Evolutionary conservation across 768 basidiomycete genomes (phyloP).

Genomic region (Rhodotorula taiwanensis): DNA sequence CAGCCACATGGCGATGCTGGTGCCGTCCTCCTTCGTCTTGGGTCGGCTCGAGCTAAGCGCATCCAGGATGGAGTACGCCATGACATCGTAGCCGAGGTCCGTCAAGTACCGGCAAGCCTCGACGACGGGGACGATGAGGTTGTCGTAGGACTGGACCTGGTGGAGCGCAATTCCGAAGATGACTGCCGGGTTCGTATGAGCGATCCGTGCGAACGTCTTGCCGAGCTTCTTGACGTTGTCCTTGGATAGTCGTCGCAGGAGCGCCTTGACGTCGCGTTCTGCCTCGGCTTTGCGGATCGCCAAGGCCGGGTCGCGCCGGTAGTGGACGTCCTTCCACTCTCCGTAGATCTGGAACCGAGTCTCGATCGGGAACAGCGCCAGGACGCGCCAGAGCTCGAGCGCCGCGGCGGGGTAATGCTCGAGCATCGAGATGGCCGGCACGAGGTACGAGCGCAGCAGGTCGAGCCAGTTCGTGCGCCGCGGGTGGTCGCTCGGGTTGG

Average conservation of each 20-base stretch:
- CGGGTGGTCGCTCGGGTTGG: constrained; percentile 7
- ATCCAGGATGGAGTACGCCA: constrained; percentile 79
- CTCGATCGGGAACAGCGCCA: constrained; percentile 68
- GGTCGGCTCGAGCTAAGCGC: constrained; percentile 73
- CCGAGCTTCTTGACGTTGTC: constrained; percentile 72
- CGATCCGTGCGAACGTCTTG: constrained; percentile 81
- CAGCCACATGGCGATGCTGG: constrained; percentile 82
- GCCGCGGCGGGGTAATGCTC: constrained; percentile 80
- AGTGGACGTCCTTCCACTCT: constrained; percentile 75
- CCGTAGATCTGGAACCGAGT: constrained; percentile 87
- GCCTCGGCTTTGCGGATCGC: constrained; percentile 72
- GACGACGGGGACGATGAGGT: constrained; percentile 79
- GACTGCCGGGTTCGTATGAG: constrained; percentile 87
- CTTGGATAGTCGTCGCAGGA: constrained; percentile 59
- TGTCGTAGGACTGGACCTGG: constrained; percentile 95
- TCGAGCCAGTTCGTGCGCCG: constrained; percentile 57
- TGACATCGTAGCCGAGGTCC: constrained; percentile 87
- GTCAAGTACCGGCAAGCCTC: constrained; percentile 82
- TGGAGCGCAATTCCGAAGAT: constrained; percentile 82
- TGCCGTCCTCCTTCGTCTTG: constrained; percentile 83
- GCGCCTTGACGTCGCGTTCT: constrained; percentile 78
- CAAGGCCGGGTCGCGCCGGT: constrained; percentile 70
- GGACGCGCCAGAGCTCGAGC: constrained; percentile 85
- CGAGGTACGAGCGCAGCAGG: constrained; percentile 67
- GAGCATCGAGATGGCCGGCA: constrained; percentile 80